phyloP scores from a whole-genome alignment of 495 filamentous ascomycete genomes.

The Talaromyces nanjingensis region DNA sequence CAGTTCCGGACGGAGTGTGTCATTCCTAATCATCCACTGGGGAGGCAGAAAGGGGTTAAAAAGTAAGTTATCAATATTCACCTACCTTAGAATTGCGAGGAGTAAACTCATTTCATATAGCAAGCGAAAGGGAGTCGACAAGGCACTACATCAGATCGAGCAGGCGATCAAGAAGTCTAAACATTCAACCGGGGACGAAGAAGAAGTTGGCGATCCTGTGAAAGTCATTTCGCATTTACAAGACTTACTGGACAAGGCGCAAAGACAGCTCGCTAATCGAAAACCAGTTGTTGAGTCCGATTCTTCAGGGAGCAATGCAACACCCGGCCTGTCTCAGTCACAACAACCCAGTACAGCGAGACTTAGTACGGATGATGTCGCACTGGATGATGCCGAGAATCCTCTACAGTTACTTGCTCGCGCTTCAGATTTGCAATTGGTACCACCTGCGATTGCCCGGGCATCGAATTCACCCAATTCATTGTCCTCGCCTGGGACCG shows the following conservation, averaged over 20 bases:
- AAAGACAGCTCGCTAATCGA: conserved; percentile 22
- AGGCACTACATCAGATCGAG: conserved; percentile 66
- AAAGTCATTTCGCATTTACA: conserved; percentile 51
- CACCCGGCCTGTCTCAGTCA: neutral
- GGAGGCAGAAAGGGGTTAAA: conserved; percentile 67
- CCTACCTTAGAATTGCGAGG: conserved; percentile 6
- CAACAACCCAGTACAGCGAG: neutral
- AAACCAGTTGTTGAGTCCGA: neutral
- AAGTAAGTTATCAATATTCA: conserved; percentile 44
- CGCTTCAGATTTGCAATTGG: conserved; percentile 60
- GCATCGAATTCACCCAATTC: conserved; percentile 10
- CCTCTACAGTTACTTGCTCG: conserved; percentile 63
- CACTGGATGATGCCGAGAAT: conserved; percentile 67
- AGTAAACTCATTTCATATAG: conserved; percentile 25
- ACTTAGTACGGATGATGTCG: conserved; percentile 38
- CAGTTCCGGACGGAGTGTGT: conserved; percentile 52
- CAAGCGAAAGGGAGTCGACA: conserved; percentile 66
- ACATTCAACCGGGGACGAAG: conserved; percentile 10
- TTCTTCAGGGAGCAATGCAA: neutral
- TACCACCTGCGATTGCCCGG: conserved; percentile 25
- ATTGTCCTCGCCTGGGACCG: conserved; percentile 15
- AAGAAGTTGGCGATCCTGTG: conserved; percentile 42
- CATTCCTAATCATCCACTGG: conserved; percentile 61
- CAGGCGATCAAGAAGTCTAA: conserved; percentile 61
- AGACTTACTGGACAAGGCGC: conserved; percentile 43